A percentile compares a stretch with the other conserved stretches of the same genome.
Evolutionary conservation across 352 stramenopile species (phyloP).

Genomic region (Salisapilia sapeloensis): DNA sequence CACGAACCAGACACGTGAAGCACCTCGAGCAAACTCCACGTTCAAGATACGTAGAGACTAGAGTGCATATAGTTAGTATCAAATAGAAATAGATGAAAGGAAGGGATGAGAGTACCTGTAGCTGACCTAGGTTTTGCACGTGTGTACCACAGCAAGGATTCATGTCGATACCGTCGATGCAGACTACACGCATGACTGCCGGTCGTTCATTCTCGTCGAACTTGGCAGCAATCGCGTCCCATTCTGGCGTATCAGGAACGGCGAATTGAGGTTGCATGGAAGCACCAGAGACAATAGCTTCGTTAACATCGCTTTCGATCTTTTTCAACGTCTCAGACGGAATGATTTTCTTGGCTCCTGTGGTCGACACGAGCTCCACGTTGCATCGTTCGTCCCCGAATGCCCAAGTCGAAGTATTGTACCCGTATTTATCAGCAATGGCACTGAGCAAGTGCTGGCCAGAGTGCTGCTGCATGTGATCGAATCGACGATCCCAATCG

Average conservation of each 20-base stretch:
- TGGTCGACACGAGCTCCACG: slow-evolving; percentile 51
- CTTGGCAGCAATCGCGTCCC: slow-evolving; percentile 34
- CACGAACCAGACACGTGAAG: slow-evolving; percentile 72
- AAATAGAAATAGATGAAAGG: not conserved
- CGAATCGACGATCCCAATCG: slow-evolving; percentile 61
- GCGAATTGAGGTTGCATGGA: slow-evolving; percentile 40
- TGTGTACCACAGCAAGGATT: slow-evolving; percentile 85
- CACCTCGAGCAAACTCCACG: slow-evolving; percentile 40
- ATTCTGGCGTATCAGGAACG: slow-evolving; percentile 28
- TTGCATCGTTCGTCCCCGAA: slow-evolving; percentile 55
- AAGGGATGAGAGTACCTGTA: slow-evolving; percentile 14
- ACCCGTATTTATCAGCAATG: slow-evolving; percentile 54
- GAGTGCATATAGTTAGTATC: slow-evolving; percentile 1
- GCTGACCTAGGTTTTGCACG: slow-evolving; percentile 44
- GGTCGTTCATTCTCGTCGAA: slow-evolving; percentile 35
- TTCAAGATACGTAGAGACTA: slow-evolving; percentile 55
- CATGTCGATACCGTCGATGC: slow-evolving; percentile 62
- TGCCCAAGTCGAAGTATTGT: slow-evolving; percentile 70
- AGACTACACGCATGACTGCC: slow-evolving; percentile 61
- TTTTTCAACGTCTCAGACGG: slow-evolving; percentile 14
- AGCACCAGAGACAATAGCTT: slow-evolving; percentile 38
- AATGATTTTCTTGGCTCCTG: slow-evolving; percentile 19
- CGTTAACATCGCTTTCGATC: slow-evolving; percentile 67
- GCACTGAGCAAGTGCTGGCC: slow-evolving; percentile 78
- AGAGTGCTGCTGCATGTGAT: slow-evolving; percentile 85